Base-by-base conservation (phyloP, 1,284 basidiomycete species). In the Moesziomyces sp. region DNA sequence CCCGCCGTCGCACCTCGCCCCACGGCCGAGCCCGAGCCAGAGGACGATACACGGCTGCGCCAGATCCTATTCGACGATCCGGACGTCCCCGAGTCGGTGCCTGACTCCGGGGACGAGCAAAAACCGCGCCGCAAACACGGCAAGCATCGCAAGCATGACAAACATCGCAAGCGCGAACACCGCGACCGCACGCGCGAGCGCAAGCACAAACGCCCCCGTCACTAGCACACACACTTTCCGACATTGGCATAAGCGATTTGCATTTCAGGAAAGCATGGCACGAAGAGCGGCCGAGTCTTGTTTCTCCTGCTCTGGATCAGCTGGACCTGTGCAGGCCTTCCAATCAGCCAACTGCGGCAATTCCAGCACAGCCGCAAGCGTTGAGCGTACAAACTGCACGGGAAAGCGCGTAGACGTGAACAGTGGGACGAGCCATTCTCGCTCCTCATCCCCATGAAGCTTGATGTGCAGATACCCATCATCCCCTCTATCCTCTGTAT, bases 341-440 rank as follows among this genome's bases (percentile, higher is more conserved):
- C 81, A 83, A 48, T 83, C 80, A 0, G 65, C 74, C 24, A 81
- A 53, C 28, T 81, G 59, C 0, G 77, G 68, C 23, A 78, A 46
- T 5, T 59, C 62, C 2, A 83, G 65, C 13, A 58, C 43, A 11
- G 51, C 19, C 0, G 81, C 74, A 6, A 83, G 61, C 1, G 79
- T 74, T 16, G 67, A 33, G 9, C 77, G 49, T 0, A 63, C 60
- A 11, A 65, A 74, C 40, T 78, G 74, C 1, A 64, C 63, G 6
- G 70, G 60, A 23, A 76, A 76, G 5, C 62, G 50, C 5, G 46
- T 23, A 14, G 19, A 18, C 0, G 43, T 48, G 5, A 26, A 42
- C 18, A 71, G 38, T 18, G 63, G 55, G 1, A 77, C 42, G 10
- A 76, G 24, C 65, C 75, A 75, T 18, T 63, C 42, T 26, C 30